A percentile compares a stretch with the other conserved stretches of the same genome.
Conservation (phyloP, 306 rosid species). For the Alnus rubra region DNA sequence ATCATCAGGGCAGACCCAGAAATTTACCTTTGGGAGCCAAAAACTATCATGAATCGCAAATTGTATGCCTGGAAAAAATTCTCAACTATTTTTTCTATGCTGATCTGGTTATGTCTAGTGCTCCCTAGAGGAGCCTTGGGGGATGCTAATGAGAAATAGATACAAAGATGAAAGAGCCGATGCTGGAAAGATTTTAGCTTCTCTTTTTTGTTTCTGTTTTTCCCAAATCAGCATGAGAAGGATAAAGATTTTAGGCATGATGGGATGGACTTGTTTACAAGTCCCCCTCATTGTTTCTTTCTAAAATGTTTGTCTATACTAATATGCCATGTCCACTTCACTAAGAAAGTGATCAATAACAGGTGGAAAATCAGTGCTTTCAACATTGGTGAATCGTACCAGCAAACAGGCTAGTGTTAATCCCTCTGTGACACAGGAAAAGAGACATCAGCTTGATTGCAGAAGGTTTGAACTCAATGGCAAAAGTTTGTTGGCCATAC, state of each 20-base stretch:
- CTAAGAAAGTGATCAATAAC: not conserved
- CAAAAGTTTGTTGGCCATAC: constrained; percentile 76
- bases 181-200: not conserved
- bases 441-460: constrained; percentile 14
- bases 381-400: not conserved
- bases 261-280: not conserved
- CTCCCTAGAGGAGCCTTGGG: not conserved
- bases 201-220: not conserved
- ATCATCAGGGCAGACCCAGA: not conserved
- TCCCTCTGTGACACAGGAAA: constrained; percentile 31
- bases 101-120: not conserved
- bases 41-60: not conserved
- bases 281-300: not conserved
- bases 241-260: not conserved
- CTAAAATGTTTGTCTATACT: not conserved
- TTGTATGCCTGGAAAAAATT: not conserved
- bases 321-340: not conserved
- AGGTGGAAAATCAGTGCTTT: not conserved
- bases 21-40: not conserved
- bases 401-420: constrained; percentile 15
- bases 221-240: not conserved
- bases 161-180: not conserved
- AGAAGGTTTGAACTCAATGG: constrained; percentile 42
- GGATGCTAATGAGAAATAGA: not conserved
- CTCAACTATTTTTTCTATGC: not conserved